Conservation (phyloP, 2,329 filamentous ascomycete species). For the Cucurbitaria berberidis region DNA sequence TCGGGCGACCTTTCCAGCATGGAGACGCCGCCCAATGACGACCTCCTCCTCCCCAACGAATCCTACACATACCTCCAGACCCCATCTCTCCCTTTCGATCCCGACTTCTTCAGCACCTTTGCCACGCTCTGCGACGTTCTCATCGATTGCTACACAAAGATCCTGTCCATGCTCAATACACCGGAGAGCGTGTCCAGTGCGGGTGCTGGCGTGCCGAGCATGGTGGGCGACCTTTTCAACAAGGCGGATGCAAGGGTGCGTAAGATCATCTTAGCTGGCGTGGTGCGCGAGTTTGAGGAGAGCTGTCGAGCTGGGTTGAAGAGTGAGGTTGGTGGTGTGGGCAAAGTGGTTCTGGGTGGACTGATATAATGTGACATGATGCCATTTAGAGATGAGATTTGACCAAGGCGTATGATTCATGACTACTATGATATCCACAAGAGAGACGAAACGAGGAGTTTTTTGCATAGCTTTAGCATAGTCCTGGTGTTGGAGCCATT, state of each 20-base stretch:
- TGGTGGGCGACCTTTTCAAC: conserved; percentile 80
- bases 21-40: conserved; percentile 42
- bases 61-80: conserved; percentile 89
- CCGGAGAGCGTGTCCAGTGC: conserved; percentile 58
- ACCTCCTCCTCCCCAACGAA: conserved; percentile 64
- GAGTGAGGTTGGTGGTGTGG: conserved; percentile 81
- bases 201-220: conserved; percentile 34
- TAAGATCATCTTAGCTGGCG: conserved; percentile 85
- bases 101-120: conserved; percentile 96
- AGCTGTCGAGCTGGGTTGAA: conserved; percentile 76
- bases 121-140: conserved; percentile 93
- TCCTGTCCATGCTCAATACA: conserved; percentile 76
- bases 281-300: conserved; percentile 94
- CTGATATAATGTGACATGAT: conserved; percentile 63
- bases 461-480: background rate
- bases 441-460: background rate
- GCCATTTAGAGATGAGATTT: background rate
- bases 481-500: too few species aligned
- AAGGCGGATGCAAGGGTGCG: conserved; percentile 87
- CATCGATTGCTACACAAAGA: conserved; percentile 86
- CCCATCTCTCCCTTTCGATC: conserved; percentile 92
- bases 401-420: background rate
- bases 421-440: conserved; percentile 7
- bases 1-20: conserved; percentile 29
- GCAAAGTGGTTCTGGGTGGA: conserved; percentile 87